phyloP scores from a whole-genome alignment of 176 grass and related monocot genomes.

The Canna indica region DNA sequence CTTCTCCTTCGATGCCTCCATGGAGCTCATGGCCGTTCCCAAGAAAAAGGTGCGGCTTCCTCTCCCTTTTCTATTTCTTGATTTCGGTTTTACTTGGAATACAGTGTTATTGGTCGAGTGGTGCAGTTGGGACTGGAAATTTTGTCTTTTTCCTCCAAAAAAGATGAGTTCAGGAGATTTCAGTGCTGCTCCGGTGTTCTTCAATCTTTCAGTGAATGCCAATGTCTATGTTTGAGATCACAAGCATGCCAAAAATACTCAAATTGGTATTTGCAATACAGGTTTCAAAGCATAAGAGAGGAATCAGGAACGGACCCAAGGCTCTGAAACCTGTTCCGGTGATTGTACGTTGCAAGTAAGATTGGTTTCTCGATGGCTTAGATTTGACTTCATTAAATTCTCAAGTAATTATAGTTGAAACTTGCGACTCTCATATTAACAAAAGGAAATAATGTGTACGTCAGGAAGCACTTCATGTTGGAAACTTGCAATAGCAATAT shows the following conservation, averaged over 20 bases:
- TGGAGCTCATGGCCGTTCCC: slow-evolving; percentile 26
- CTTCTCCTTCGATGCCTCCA: slow-evolving; percentile 4
- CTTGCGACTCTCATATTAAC: not conserved
- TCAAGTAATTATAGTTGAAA: not conserved
- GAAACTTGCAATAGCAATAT: no score
- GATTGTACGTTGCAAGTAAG: slow-evolving; percentile 89
- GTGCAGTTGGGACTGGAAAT: not conserved
- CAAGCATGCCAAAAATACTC: not conserved
- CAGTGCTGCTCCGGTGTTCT: not conserved
- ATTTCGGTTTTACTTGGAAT: not conserved
- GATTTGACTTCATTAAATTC: not conserved
- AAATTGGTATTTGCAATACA: slow-evolving; percentile 7
- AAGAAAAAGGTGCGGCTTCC: slow-evolving; percentile 12
- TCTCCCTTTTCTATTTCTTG: not conserved
- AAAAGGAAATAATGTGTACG: not conserved
- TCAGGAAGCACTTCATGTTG: not conserved
- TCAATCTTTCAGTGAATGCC: not conserved
- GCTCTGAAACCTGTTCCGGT: slow-evolving; percentile 83
- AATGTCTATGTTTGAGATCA: not conserved
- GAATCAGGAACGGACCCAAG: slow-evolving; percentile 87
- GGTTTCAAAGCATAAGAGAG: slow-evolving; percentile 69
- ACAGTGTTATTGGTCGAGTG: not conserved
- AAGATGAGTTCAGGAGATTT: not conserved
- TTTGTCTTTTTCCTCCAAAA: not conserved
- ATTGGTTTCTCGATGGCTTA: slow-evolving; percentile 6